phyloP scores from a whole-genome alignment of 2,329 filamentous ascomycete genomes.

The Periconia macrospinosa region DNA sequence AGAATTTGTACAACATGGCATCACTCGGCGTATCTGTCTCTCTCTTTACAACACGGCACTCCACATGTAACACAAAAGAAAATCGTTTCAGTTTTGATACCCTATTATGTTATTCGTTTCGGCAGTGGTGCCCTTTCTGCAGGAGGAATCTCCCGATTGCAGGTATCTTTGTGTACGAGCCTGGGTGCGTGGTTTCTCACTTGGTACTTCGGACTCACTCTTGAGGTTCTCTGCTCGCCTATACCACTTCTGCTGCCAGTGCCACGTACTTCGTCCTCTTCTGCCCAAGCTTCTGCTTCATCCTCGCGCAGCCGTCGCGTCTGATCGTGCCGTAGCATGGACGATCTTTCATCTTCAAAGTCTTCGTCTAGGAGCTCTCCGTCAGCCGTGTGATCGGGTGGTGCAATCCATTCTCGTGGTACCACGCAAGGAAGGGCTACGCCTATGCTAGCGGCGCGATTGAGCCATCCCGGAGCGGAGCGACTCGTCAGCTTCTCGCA shows the following conservation, averaged over 20 bases:
- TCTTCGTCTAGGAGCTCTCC: slow-evolving; percentile 67
- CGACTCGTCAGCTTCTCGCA: slow-evolving; percentile 73
- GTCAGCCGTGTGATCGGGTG: slow-evolving; percentile 73
- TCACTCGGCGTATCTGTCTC: slow-evolving; percentile 18
- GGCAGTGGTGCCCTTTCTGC: slow-evolving; percentile 51
- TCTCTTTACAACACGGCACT: slow-evolving; percentile 7
- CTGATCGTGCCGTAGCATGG: slow-evolving; percentile 57
- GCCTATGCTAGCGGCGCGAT: slow-evolving; percentile 81
- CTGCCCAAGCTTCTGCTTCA: slow-evolving; percentile 24
- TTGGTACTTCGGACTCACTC: slow-evolving; percentile 33
- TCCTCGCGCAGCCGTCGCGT: slow-evolving; percentile 29
- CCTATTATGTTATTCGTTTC: slow-evolving; percentile 37
- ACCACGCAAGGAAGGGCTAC: slow-evolving; percentile 81
- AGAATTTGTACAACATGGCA: slow-evolving; percentile 24
- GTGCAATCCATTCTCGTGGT: slow-evolving; percentile 78
- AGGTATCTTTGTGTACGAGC: slow-evolving; percentile 40
- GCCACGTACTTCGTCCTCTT: slow-evolving; percentile 25
- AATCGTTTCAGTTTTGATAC: slow-evolving; percentile 1
- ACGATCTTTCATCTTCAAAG: slow-evolving; percentile 57
- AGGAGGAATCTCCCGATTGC: slow-evolving; percentile 46
- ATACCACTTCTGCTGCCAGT: slow-evolving; percentile 35
- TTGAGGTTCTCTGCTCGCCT: slow-evolving; percentile 37
- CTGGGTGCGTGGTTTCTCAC: slow-evolving; percentile 35
- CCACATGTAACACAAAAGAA: slow-evolving; percentile 7
- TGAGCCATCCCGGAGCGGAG: slow-evolving; percentile 74